Conservation (phyloP, 192 early-diverging fungal genomes). For the Funneliformis geosporum region DNA sequence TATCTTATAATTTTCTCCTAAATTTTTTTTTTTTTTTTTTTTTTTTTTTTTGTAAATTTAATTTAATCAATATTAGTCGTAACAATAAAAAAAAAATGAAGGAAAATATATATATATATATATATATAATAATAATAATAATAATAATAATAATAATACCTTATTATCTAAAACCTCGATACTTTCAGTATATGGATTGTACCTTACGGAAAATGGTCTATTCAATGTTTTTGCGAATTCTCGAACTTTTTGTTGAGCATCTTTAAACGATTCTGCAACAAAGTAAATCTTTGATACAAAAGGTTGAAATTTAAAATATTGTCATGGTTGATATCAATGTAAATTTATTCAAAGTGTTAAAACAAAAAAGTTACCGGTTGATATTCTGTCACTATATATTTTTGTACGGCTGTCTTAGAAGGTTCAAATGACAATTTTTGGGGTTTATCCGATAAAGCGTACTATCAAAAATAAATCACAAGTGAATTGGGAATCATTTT, state of each 20-base stretch:
- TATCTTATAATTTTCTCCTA: conserved; percentile 83
- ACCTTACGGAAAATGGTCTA: conserved; percentile 88
- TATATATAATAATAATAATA: background rate
- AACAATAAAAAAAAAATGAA: background rate
- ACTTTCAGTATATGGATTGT: conserved; percentile 89
- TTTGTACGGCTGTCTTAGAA: conserved; percentile 65
- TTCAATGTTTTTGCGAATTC: conserved; percentile 76
- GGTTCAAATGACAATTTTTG: conserved; percentile 84
- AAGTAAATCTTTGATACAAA: conserved; percentile 62
- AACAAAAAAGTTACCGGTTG: conserved; percentile 62
- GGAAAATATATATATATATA: no score
- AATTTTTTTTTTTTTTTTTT: no score
- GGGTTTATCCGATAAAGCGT: conserved; percentile 78
- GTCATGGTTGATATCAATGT: background rate
- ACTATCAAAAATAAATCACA: conserved; percentile 38
- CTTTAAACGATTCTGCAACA: conserved; percentile 92
- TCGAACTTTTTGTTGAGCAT: conserved; percentile 87
- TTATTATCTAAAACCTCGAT: conserved; percentile 88
- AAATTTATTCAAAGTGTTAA: background rate
- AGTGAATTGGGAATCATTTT: background rate
- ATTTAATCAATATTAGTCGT: background rate
- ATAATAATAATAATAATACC: conserved; percentile 14
- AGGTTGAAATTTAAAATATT: no score
- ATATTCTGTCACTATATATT: conserved; percentile 90
- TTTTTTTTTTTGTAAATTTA: background rate